A percentile compares a stretch with the other conserved stretches of the same genome.
These are phyloP conservation scores for Metschnikowia cerradonensis DNA, from an alignment of 805 yeast species.

Conservation along the genomic window DNA sequence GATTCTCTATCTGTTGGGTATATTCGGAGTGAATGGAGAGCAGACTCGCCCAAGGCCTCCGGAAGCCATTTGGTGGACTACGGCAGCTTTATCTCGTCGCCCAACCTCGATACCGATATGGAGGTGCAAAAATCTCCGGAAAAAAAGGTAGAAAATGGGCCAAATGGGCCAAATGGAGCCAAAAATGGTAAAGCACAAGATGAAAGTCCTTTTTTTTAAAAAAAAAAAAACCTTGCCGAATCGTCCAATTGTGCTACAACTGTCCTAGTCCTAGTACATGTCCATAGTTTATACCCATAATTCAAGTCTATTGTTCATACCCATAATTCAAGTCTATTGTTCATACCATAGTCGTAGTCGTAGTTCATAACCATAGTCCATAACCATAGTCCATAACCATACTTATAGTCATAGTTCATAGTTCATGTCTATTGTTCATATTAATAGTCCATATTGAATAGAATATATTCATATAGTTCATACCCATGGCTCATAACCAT, in stretches of 20 bases:
- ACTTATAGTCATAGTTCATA: no score
- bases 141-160: neutral
- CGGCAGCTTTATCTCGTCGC: neutral
- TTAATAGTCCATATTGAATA: no score
- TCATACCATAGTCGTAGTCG: no score
- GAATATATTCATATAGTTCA: no score
- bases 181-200: neutral
- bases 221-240: constrained; percentile 18
- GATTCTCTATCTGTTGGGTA: neutral
- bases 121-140: neutral
- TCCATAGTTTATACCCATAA: no score
- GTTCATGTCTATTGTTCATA: no score
- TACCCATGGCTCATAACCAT: no score
- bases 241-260: constrained; percentile 45
- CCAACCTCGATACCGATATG: neutral
- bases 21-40: neutral
- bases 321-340: no score
- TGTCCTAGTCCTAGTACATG: no score
- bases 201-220: neutral
- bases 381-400: no score
- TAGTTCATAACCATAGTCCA: no score
- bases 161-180: neutral
- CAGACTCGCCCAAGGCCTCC: neutral
- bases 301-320: no score
- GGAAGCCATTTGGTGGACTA: neutral